Evolutionary conservation across 805 yeast genomes (phyloP).

Genomic region (Saturnispora gosingensis): DNA sequence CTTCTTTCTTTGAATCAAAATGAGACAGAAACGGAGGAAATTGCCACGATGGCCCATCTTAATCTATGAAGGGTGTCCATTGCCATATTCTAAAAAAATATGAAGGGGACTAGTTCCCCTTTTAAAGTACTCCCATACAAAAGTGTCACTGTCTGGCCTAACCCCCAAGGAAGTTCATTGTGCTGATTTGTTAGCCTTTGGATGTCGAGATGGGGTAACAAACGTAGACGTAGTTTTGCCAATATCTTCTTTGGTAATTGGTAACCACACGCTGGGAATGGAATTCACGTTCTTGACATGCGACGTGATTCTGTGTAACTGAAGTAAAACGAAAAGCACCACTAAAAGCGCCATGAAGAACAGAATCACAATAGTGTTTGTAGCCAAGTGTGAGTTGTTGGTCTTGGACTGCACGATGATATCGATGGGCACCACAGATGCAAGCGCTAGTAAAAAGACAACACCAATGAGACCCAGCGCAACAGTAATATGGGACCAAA

Average conservation of each 20-base stretch:
- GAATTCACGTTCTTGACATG: conserved; percentile 54
- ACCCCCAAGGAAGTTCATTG: conserved; percentile 55
- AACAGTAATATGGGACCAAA: neutral
- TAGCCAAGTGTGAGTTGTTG: conserved; percentile 45
- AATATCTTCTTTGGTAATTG: conserved; percentile 51
- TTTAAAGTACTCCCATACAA: conserved; percentile 44
- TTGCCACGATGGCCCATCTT: conserved; percentile 63
- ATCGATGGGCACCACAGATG: conserved; percentile 72
- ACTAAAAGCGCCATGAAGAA: conserved; percentile 58
- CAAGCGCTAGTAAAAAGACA: conserved; percentile 43
- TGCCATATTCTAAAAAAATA: conserved; percentile 38
- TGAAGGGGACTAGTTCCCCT: conserved; percentile 18
- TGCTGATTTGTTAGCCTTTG: conserved; percentile 43
- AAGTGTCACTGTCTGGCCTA: conserved; percentile 14
- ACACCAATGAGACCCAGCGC: conserved; percentile 11
- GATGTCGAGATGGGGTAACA: conserved; percentile 46
- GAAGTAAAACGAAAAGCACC: conserved; percentile 39
- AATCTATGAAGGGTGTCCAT: conserved; percentile 53
- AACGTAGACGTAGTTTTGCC: conserved; percentile 24
- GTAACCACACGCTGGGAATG: conserved; percentile 72
- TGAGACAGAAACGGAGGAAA: conserved; percentile 41
- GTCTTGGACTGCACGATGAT: conserved; percentile 52
- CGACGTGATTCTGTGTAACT: conserved; percentile 50
- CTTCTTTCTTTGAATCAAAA: conserved; percentile 43
- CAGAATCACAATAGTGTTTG: conserved; percentile 74